Base-by-base conservation (phyloP, 202 grass and related monocot genomes). In the Panicum hallii region DNA sequence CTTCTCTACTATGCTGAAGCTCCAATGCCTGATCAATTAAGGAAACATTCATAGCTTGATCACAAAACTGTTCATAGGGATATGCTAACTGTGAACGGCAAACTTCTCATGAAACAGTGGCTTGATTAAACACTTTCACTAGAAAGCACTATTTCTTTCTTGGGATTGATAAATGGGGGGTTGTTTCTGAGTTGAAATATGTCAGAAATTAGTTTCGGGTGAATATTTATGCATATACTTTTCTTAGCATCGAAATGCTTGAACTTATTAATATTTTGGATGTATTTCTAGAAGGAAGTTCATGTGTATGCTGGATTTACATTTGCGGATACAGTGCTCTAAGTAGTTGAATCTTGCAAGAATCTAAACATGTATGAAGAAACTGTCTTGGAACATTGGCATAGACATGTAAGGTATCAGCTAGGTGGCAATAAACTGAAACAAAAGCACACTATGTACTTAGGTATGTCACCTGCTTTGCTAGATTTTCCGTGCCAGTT, bases 11-110 rank as follows among this genome's bases (percentile, higher is more conserved):
- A 60, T 58, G 38, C 43, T 38, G 13, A 17, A 75, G 62, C 12
- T 54, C 30, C 77, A 85, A 84, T 73, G 13, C 63, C 69, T 75
- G 60, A 17, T 67, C 62, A 69, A 34, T 79, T 36, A 63, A 70
- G 12, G 13, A 72, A 79, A 79, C 15, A 41, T 79, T 30, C 46
- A 49, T 84, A 80, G 40, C 42, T 79, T 61, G 82, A 58, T 74
- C 64, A 61, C 5, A 19, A 3, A 68, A 81, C 48, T 6, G 43
- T 75, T 71, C 3, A 20, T 69, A 54, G 28, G 36, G 13, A 75
- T 85, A 32, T 69, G 45, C 47, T 65, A 38, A 81, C 53, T 85
- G 42, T 58, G 62, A 75, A 44, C 42, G 40, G 48, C 65, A 38
- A 76, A 77, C 34, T 63, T 67, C 49, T 82, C 50, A 47, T 50